Conservation (phyloP, 306 rosid genomes). For the Ormosia semicastrata region DNA sequence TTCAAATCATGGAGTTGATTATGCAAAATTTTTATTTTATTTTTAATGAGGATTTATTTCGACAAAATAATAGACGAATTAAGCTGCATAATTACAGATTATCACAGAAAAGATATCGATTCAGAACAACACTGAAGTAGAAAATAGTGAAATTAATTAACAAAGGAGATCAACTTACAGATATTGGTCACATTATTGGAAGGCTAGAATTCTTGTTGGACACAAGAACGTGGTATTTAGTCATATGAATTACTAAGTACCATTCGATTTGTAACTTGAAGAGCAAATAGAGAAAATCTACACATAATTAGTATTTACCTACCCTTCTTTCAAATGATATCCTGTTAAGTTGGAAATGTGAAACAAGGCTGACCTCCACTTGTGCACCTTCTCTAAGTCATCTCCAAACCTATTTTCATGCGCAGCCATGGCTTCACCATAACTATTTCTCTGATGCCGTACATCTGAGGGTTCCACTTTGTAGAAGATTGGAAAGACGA, state of each 20-base stretch:
- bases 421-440: too few species aligned
- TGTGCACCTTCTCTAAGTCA: too few species aligned
- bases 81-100: background rate
- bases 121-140: background rate
- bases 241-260: background rate
- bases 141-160: too few species aligned
- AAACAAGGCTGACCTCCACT: background rate
- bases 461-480: background rate
- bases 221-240: background rate
- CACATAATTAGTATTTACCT: background rate
- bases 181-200: too few species aligned
- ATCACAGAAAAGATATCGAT: background rate
- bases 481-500: background rate
- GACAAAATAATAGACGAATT: background rate
- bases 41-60: background rate
- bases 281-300: background rate
- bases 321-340: background rate
- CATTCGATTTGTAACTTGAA: background rate
- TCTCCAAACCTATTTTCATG: too few species aligned
- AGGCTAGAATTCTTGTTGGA: background rate
- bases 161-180: too few species aligned
- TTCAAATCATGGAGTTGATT: background rate
- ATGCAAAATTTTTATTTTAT: background rate
- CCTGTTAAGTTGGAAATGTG: background rate
- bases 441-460: background rate